These are phyloP conservation scores for Phylloporus scabripes DNA, from an alignment of 768 basidiomycete genomes.

Conservation along the genomic window DNA sequence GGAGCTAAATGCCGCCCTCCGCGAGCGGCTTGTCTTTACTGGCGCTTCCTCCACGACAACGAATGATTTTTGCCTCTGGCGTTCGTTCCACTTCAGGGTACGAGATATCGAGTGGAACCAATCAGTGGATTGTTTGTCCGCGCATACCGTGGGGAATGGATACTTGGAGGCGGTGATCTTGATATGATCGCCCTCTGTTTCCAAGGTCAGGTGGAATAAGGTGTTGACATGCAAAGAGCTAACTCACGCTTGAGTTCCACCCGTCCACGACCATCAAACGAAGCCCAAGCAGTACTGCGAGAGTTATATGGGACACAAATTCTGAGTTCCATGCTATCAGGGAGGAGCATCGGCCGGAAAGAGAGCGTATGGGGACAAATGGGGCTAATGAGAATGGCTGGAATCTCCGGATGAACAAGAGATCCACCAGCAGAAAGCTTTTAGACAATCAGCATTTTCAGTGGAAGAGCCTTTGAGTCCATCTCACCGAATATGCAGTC, in stretches of 20 bases:
- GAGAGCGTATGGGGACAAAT: constrained; percentile 98
- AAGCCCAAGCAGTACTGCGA: constrained; percentile 96
- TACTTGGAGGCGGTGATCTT: constrained; percentile 96
- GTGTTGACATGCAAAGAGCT: neutral
- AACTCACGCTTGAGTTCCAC: constrained; percentile 90
- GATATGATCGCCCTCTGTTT: constrained; percentile 95
- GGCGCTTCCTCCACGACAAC: constrained; percentile 94
- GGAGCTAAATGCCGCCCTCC: constrained; percentile 10
- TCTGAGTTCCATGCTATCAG: constrained; percentile 96
- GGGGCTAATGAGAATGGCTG: constrained; percentile 92
- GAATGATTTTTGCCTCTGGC: constrained; percentile 97
- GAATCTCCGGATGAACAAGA: constrained; percentile 96
- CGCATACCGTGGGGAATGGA: constrained; percentile 98
- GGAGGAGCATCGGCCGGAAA: constrained; percentile 97
- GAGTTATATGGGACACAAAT: constrained; percentile 99
- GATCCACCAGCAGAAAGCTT: constrained; percentile 95
- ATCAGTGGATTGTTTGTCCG: constrained; percentile 94
- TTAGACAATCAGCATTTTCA: constrained; percentile 8
- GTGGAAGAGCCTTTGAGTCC: neutral
- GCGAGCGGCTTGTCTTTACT: constrained; percentile 33
- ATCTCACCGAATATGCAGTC: constrained; percentile 89
- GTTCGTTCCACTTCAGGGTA: constrained; percentile 98
- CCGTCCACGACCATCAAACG: constrained; percentile 94
- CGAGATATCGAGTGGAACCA: constrained; percentile 98
- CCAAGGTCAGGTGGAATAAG: constrained; percentile 2